phyloP scores from a whole-genome alignment of 164 flowering plant species.

The Vitis vinifera region DNA sequence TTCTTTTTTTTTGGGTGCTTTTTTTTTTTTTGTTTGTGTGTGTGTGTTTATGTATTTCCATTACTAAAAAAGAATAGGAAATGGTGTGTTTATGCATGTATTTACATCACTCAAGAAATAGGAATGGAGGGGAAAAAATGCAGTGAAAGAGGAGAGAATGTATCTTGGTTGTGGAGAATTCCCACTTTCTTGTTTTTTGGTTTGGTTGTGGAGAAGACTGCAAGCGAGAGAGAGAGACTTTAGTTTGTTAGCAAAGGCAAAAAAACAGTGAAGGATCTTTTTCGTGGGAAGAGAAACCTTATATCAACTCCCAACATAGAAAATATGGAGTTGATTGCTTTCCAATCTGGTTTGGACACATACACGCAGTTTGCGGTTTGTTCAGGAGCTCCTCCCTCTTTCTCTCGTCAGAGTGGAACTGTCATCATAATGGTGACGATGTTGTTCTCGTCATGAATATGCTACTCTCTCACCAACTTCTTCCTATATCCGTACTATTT shows the following conservation, averaged over 20 bases:
- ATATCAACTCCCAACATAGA: slow-evolving; percentile 34
- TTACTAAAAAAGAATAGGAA: neutral
- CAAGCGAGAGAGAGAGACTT: neutral
- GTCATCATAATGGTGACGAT: slow-evolving; percentile 13
- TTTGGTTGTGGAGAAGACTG: neutral
- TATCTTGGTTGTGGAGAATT: neutral
- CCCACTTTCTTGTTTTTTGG: slow-evolving; percentile 11
- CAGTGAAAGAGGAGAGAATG: neutral
- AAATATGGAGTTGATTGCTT: slow-evolving; percentile 16
- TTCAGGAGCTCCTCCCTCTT: slow-evolving; percentile 7
- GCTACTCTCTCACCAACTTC: slow-evolving; percentile 5
- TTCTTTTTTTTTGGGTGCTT: slow-evolving; percentile 1
- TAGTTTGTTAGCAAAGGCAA: slow-evolving; percentile 5
- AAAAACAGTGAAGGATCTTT: slow-evolving; percentile 45
- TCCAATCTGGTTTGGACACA: slow-evolving; percentile 11
- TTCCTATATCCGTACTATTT: neutral
- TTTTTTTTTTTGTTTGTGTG: slow-evolving; percentile 2
- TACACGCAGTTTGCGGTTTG: slow-evolving; percentile 18
- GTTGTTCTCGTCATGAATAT: slow-evolving; percentile 14
- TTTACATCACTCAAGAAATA: neutral
- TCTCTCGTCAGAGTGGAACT: slow-evolving; percentile 9
- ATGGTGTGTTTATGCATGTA: slow-evolving; percentile 11
- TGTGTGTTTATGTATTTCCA: slow-evolving; percentile 14
- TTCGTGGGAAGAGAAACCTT: slow-evolving; percentile 61
- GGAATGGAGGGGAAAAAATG: neutral